Conservation (phyloP, 495 filamentous ascomycete species). For the Penicillium arizonense region DNA sequence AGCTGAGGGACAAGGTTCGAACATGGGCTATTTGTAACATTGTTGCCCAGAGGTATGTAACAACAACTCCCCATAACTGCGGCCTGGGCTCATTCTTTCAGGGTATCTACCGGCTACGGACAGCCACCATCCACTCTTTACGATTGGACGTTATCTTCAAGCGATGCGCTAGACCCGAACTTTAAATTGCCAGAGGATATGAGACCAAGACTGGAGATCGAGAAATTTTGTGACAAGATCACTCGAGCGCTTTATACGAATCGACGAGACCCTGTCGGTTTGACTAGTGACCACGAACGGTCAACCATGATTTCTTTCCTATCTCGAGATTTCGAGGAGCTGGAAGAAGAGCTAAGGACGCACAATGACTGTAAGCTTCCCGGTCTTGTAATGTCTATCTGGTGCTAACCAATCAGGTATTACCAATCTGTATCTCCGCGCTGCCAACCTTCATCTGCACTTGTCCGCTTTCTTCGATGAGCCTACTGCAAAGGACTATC, state of each 20-base stretch:
- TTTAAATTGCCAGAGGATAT: conserved; percentile 68
- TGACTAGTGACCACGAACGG: conserved; percentile 68
- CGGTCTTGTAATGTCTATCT: background rate
- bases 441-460: conserved; percentile 78
- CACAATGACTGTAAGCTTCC: conserved; percentile 42
- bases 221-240: conserved; percentile 82
- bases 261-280: conserved; percentile 68
- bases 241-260: conserved; percentile 83
- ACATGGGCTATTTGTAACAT: conserved; percentile 95
- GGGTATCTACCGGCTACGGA: conserved; percentile 85
- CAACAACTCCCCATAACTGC: background rate
- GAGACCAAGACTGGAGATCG: conserved; percentile 69
- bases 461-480: conserved; percentile 89
- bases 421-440: conserved; percentile 70
- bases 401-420: conserved; percentile 50
- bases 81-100: conserved; percentile 22
- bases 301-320: conserved; percentile 62
- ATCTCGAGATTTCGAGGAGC: conserved; percentile 50
- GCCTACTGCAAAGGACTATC: conserved; percentile 67
- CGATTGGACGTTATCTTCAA: conserved; percentile 75
- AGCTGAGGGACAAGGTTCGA: conserved; percentile 78
- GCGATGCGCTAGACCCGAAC: conserved; percentile 59
- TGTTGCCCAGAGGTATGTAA: conserved; percentile 72
- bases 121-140: conserved; percentile 87
- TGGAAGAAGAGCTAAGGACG: conserved; percentile 44